Evolutionary conservation across 345 rosid species (phyloP), one percentile per base, ranked within the genome.

Genomic region (Heritiera littoralis): DNA sequence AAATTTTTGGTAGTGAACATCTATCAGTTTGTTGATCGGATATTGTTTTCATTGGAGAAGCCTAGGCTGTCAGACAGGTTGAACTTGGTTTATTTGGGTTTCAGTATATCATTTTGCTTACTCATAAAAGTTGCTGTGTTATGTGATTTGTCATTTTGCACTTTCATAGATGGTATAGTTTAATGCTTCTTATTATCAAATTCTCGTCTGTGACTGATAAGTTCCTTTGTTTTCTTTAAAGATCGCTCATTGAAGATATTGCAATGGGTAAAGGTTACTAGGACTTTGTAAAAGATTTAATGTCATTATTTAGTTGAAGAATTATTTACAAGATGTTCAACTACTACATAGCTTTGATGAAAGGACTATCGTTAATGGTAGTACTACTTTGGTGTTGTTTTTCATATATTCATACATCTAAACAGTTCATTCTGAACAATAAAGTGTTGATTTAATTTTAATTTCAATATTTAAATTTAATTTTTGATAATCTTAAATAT

Each of bases 1-100:
- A 80, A 6, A 43, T 68, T 75, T 83, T 78, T 78, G 81, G 60
- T 63, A 76, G 72, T 66, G 60, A 56, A 72, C 56, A 52, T 49
- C 4, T 81, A n/a, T 67, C 46, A 54, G 77, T 54, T 80, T 66
- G 61, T 64, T 78, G 48, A 64, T 46, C 23, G 77, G 81, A 81
- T 83, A 28, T 60, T 74, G 55, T 52, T 54, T 75, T 76, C 38
- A 12, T 48, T 66, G 69, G 59, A 30, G 63, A 75, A 38, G 64
- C 30, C 18, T 69, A 75, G 67, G 41, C 7, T 63, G 32, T 23
- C 15, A 49, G 76, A 63, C 76, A 28, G 40, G 56, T 20, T 45
- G 55, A 40, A 69, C 45, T 60, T 77, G 56, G 69, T 38, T 51
- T 11, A 78, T 74, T 64, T 15, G 69, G 69, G 46, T 77, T 77